Evolutionary conservation across 2,329 filamentous ascomycete genomes (phyloP).

Genomic region (Paecilomyces sp.): DNA sequence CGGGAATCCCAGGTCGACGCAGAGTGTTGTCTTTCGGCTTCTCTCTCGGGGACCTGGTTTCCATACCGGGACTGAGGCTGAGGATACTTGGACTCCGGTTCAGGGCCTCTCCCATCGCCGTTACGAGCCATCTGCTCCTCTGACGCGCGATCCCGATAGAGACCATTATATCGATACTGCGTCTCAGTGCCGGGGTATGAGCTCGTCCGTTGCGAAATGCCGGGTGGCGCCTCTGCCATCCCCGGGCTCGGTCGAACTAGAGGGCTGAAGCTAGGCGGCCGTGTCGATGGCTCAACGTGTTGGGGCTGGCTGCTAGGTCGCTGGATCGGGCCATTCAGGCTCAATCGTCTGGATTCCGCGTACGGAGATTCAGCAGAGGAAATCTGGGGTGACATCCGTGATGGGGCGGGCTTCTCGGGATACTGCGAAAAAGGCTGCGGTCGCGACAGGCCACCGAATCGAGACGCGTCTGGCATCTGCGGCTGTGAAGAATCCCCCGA

Average conservation of each 20-base stretch:
- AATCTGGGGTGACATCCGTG: constrained; percentile 27
- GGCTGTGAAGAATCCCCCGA: constrained; percentile 24
- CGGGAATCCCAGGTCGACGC: constrained; percentile 28
- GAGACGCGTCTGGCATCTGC: constrained; percentile 21
- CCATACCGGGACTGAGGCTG: constrained; percentile 21
- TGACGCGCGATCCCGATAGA: constrained; percentile 27
- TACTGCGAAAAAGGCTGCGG: constrained; percentile 23
- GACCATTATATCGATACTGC: constrained; percentile 23
- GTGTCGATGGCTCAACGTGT: constrained; percentile 25
- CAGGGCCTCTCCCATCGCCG: constrained; percentile 21
- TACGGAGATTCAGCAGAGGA: constrained; percentile 26
- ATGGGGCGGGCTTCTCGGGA: constrained; percentile 26
- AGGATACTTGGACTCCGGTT: constrained; percentile 21
- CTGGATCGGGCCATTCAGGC: constrained; percentile 35
- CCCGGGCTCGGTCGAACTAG: constrained; percentile 20
- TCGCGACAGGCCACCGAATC: constrained; percentile 24
- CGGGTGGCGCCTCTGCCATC: constrained; percentile 12
- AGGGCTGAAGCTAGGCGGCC: constrained; percentile 29
- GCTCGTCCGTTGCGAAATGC: constrained; percentile 15
- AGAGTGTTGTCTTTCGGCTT: constrained; percentile 20
- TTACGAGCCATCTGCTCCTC: constrained; percentile 30
- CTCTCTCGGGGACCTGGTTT: constrained; percentile 25
- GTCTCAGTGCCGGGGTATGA: constrained; percentile 24
- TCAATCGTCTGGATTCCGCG: constrained; percentile 32
- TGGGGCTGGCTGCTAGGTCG: constrained; percentile 36